A percentile compares a stretch with the other conserved stretches of the same genome.
Evolutionary conservation across 2,329 filamentous ascomycete genomes (phyloP).

Genomic region (Aspergillus neoniger): DNA sequence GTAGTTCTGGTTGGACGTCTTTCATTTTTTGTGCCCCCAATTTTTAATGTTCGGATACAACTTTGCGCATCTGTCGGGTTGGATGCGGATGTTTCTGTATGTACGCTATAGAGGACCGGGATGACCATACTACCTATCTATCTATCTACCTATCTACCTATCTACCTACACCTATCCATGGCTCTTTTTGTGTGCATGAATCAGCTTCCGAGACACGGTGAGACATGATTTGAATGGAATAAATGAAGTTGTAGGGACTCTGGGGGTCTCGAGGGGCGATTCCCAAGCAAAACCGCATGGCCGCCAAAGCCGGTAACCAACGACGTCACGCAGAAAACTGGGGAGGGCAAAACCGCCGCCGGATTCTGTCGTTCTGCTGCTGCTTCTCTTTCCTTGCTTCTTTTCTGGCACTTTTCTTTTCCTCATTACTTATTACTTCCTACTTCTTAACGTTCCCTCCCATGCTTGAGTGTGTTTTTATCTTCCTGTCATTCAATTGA

Average conservation of each 20-base stretch:
- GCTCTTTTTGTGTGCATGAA: background rate
- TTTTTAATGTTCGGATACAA: slow-evolving; percentile 6
- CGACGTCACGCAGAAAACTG: slow-evolving; percentile 10
- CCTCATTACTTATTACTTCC: background rate
- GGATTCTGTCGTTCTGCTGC: background rate
- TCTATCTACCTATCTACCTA: background rate
- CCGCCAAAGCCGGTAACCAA: background rate
- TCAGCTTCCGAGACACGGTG: background rate
- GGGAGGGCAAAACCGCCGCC: background rate
- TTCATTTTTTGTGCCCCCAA: too few species aligned
- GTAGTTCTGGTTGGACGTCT: background rate
- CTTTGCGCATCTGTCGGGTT: slow-evolving; percentile 3
- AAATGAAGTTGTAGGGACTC: too few species aligned
- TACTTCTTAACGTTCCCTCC: background rate
- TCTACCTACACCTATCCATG: background rate
- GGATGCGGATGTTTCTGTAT: slow-evolving; percentile 3
- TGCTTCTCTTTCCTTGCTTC: background rate
- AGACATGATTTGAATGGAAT: too few species aligned
- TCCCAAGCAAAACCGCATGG: too few species aligned
- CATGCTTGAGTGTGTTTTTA: background rate
- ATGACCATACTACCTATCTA: background rate
- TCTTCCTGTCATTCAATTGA: slow-evolving; percentile 17
- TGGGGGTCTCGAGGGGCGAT: background rate
- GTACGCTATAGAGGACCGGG: slow-evolving; percentile 4
- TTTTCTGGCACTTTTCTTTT: background rate